Conservation (phyloP, 1,139 yeast species). For the Arxiozyma heterogenica region DNA sequence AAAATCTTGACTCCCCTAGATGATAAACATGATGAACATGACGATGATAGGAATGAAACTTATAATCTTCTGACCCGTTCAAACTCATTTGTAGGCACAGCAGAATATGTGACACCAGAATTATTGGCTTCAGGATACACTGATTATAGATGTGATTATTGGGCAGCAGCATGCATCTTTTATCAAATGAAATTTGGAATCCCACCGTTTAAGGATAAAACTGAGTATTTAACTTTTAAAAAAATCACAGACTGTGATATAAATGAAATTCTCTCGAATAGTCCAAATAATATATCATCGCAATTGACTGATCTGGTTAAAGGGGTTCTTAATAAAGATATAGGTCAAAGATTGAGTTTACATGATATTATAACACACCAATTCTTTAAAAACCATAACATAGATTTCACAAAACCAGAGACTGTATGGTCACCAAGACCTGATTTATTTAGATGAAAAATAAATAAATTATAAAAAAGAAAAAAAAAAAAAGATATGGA, state of each 20-base stretch:
- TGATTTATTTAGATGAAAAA: conserved; percentile 45
- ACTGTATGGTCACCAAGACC: conserved; percentile 59
- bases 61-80: conserved; percentile 59
- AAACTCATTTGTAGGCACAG: conserved; percentile 85
- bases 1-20: conserved; percentile 40
- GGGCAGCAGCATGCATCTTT: conserved; percentile 77
- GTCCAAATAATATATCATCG: conserved; percentile 17
- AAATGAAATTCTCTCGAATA: neutral
- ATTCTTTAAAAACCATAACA: conserved; percentile 60
- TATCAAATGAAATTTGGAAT: conserved; percentile 68
- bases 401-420: conserved; percentile 64
- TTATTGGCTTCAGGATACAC: conserved; percentile 57
- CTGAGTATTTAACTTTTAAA: conserved; percentile 66
- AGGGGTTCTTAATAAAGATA: conserved; percentile 53
- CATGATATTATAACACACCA: conserved; percentile 71
- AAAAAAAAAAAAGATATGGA: no score
- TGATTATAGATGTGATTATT: conserved; percentile 65
- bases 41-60: neutral
- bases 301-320: conserved; percentile 64
- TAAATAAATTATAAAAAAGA: no score
- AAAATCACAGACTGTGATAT: conserved; percentile 63
- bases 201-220: conserved; percentile 73
- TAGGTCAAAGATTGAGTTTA: conserved; percentile 60
- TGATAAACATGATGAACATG: conserved; percentile 13
- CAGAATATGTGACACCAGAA: conserved; percentile 74